Evolutionary conservation across 2,329 filamentous ascomycete species (phyloP), one percentile per base, ranked within the genome.

Genomic region (Xylaria sp.): DNA sequence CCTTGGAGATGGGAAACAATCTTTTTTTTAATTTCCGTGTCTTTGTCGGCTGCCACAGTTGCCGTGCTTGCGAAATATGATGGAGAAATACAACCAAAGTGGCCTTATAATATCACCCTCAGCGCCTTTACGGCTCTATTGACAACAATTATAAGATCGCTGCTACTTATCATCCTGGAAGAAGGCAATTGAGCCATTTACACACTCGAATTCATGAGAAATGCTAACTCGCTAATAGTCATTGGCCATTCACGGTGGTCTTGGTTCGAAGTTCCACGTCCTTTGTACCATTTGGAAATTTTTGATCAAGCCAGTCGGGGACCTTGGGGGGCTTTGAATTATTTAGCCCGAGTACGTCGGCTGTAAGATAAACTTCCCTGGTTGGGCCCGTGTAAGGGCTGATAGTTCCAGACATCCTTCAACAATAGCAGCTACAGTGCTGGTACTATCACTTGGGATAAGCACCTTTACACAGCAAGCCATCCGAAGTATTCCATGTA

Each of bases 381-480:
- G 13, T 38, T 10, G 10, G 49, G 26, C 10, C 31, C 7, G 33
- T 23, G 23, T 38, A 23, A 23, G 10, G 20, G n/a, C 31, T 56
- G 5, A 56, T 36, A 38, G n/a, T 38, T 36, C 38, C 17, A 56
- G 53, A 10, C 31, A 56, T 38, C 31, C 53, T 13, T 56, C 31
- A 26, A 57, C 54, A 23, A 26, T 57, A 38, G 36, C 36, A 4
- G 53, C 53, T 38, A 9, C 15, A 23, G 17, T 56, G 15, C 53
- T 56, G 7, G 6, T 56, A 20, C 53, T 40, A 20, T 56, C 31
- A n/a, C 17, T 56, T 7, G 36, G 54, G 36, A 57, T 42, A 26
- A 57, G 36, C 36, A 28, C 33, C 2, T 57, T 57, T 28, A 57
- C 54, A 42, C 54, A 42, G 36, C 33, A 57, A 33, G 36, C 54